Evolutionary conservation across 257 asterid genomes (phyloP).

Genomic region (Jacaranda mimosifolia): DNA sequence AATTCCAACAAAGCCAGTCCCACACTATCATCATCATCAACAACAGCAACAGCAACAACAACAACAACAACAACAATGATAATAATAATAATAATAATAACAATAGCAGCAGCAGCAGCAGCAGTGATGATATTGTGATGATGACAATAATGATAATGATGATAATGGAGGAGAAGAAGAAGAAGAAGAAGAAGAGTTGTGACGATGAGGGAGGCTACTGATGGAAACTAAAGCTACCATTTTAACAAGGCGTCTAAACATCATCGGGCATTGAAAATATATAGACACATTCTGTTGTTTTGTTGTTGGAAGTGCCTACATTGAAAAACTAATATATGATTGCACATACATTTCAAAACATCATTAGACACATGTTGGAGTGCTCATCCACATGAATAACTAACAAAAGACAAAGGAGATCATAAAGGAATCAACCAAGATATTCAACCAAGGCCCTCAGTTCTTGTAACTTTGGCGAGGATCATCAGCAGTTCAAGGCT

Average conservation of each 20-base stretch:
- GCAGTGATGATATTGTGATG: neutral
- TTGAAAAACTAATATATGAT: neutral
- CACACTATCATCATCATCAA: constrained; percentile 12
- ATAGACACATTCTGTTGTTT: neutral
- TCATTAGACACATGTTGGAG: too few relatives aligned
- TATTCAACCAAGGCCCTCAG: constrained; percentile 20
- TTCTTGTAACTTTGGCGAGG: neutral
- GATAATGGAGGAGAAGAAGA: neutral
- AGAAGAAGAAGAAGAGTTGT: neutral
- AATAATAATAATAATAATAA: constrained; percentile 29
- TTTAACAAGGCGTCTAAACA: constrained; percentile 2
- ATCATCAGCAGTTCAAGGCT: constrained; percentile 29
- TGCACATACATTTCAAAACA: too few relatives aligned
- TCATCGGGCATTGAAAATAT: constrained; percentile 27
- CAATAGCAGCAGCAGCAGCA: constrained; percentile 9
- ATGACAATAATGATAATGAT: neutral
- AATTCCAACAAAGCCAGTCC: constrained; percentile 44
- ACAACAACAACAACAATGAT: neutral
- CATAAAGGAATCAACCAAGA: neutral
- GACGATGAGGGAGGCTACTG: constrained; percentile 32
- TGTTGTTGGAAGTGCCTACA: neutral
- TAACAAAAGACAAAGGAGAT: neutral
- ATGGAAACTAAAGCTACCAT: constrained; percentile 31
- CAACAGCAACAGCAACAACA: constrained; percentile 20
- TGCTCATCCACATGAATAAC: neutral